phyloP scores from a whole-genome alignment of 2,329 filamentous ascomycete genomes.

The Penicillium sp. region DNA sequence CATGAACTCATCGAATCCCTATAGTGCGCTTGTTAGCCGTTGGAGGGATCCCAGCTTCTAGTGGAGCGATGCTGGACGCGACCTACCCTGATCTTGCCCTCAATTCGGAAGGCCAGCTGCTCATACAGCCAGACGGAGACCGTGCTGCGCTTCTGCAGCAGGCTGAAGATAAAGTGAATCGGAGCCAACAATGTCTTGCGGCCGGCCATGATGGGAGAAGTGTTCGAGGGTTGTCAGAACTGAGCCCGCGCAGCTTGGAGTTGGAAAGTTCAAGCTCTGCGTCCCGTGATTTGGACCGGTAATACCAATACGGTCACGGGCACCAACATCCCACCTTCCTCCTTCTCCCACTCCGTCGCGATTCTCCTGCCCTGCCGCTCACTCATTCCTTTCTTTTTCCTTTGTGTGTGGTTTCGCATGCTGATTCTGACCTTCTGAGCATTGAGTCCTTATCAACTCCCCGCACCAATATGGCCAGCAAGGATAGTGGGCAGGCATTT shows the following conservation, averaged over 20 bases:
- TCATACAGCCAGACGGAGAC: slow-evolving; percentile 97
- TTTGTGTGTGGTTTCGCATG: background rate
- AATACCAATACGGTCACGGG: slow-evolving; percentile 24
- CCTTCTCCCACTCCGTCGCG: slow-evolving; percentile 13
- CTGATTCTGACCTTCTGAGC: background rate
- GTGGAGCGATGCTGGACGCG: slow-evolving; percentile 3
- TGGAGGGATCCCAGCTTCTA: background rate
- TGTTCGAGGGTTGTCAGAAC: slow-evolving; percentile 6
- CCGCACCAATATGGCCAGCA: slow-evolving; percentile 60
- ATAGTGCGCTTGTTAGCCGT: slow-evolving; percentile 4
- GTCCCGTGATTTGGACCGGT: slow-evolving; percentile 24
- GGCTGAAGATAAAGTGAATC: slow-evolving; percentile 91
- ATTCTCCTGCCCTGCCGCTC: slow-evolving; percentile 12
- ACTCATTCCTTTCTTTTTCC: slow-evolving; percentile 1
- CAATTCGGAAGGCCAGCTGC: slow-evolving; percentile 88
- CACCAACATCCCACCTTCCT: slow-evolving; percentile 27
- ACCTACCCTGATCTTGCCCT: slow-evolving; percentile 89
- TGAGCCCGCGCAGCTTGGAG: slow-evolving; percentile 5
- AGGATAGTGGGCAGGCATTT: slow-evolving; percentile 69
- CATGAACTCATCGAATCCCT: slow-evolving; percentile 99
- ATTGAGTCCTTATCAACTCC: slow-evolving; percentile 1
- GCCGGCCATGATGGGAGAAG: slow-evolving; percentile 49
- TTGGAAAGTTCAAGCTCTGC: slow-evolving; percentile 22
- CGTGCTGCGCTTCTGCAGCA: slow-evolving; percentile 76
- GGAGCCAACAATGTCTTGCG: slow-evolving; percentile 70